These are phyloP conservation scores for Rhodotorula diobovata DNA, from an alignment of 768 basidiomycete genomes.

Conservation along the genomic window DNA sequence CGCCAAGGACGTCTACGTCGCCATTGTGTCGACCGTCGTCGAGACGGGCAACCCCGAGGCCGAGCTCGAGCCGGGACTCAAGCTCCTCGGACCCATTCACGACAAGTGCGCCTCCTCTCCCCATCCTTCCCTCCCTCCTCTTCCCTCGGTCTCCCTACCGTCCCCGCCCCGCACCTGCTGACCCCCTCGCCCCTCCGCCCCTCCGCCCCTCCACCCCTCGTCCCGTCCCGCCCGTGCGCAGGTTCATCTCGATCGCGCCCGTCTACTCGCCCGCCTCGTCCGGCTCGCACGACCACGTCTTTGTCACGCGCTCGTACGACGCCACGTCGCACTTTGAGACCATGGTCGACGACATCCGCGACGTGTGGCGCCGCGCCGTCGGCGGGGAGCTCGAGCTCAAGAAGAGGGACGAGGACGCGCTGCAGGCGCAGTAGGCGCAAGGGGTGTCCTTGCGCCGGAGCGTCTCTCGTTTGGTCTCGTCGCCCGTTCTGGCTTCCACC, in stretches of 20 bases:
- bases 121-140: background rate
- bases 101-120: conserved; percentile 82
- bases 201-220: conserved; percentile 2
- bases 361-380: conserved; percentile 86
- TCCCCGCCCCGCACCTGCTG: conserved; percentile 2
- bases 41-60: conserved; percentile 87
- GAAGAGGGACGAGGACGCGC: conserved; percentile 64
- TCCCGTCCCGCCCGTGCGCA: too few relatives aligned
- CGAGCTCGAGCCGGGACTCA: conserved; percentile 86
- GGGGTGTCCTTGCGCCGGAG: too few relatives aligned
- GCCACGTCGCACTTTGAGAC: conserved; percentile 95
- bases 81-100: conserved; percentile 82
- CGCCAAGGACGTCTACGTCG: conserved; percentile 89
- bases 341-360: conserved; percentile 92
- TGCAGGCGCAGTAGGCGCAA: background rate
- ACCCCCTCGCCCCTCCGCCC: background rate
- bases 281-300: conserved; percentile 82
- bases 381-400: conserved; percentile 75
- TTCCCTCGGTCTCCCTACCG: too few relatives aligned
- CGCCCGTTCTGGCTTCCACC: background rate
- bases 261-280: conserved; percentile 81
- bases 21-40: conserved; percentile 96
- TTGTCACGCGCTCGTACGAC: conserved; percentile 95
- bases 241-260: conserved; percentile 83
- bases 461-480: background rate